phyloP scores from a whole-genome alignment of 1,284 basidiomycete species.

The Phellinidium pouzarii region DNA sequence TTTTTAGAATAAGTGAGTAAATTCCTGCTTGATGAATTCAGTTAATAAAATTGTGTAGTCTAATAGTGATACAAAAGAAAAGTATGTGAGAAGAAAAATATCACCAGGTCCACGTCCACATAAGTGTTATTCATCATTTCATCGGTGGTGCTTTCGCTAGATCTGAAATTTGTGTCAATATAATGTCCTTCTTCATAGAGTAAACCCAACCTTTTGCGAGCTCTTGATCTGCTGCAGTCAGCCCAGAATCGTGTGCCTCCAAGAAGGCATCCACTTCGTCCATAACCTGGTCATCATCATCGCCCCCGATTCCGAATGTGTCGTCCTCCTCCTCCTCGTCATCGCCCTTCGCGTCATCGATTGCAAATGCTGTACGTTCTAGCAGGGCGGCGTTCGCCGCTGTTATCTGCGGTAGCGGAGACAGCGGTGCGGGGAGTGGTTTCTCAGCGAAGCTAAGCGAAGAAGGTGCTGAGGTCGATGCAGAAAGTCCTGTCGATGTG shows the following conservation, averaged over 20 bases:
- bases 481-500: conserved; percentile 22
- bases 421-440: conserved; percentile 28
- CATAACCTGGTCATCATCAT: conserved; percentile 70
- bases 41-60: not conserved
- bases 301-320: conserved; percentile 38
- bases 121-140: not conserved
- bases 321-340: conserved; percentile 68
- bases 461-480: conserved; percentile 26
- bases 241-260: conserved; percentile 81
- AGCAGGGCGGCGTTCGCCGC: conserved; percentile 79
- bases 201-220: conserved; percentile 61
- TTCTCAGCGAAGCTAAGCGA: conserved; percentile 22
- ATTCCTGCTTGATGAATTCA: not conserved
- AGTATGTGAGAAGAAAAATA: not conserved
- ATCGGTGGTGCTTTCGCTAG: conserved; percentile 18
- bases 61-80: conserved; percentile 9
- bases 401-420: conserved; percentile 61
- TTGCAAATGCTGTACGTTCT: conserved; percentile 88
- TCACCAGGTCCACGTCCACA: not conserved
- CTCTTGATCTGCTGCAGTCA: conserved; percentile 80
- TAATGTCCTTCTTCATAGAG: not conserved
- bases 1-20: no score
- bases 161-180: not conserved
- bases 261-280: conserved; percentile 93
- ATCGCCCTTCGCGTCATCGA: conserved; percentile 84